phyloP scores from a whole-genome alignment of 192 early-diverging fungal genomes.

The Backusella morwellensis region DNA sequence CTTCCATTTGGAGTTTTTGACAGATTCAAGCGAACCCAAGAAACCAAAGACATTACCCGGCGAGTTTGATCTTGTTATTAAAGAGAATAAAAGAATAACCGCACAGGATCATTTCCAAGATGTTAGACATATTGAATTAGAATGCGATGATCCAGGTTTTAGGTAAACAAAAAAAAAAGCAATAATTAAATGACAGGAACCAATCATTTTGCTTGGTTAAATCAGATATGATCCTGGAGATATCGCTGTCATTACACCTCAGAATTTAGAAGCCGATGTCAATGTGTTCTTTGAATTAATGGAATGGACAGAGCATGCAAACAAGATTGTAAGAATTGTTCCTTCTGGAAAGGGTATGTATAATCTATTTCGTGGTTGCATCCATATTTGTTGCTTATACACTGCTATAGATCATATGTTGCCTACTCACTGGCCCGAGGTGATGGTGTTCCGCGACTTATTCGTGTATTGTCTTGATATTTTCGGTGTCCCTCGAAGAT shows the following conservation, averaged over 20 bases:
- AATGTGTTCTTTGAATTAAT: constrained; percentile 64
- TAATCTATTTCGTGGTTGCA: no score
- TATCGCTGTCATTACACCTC: constrained; percentile 72
- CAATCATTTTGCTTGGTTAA: background rate
- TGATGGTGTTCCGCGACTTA: constrained; percentile 74
- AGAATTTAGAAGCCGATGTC: constrained; percentile 71
- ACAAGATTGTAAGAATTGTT: constrained; percentile 55
- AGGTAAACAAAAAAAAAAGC: constrained; percentile 6
- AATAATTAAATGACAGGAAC: background rate
- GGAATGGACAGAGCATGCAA: constrained; percentile 66
- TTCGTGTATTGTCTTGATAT: constrained; percentile 79
- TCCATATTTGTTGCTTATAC: background rate
- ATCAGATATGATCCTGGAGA: constrained; percentile 76
- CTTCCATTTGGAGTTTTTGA: constrained; percentile 48
- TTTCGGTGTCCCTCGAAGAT: constrained; percentile 79
- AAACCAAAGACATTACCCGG: constrained; percentile 13
- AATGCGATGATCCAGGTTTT: constrained; percentile 28
- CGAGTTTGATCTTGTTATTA: constrained; percentile 38
- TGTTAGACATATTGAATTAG: constrained; percentile 80
- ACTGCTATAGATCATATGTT: constrained; percentile 39
- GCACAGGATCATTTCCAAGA: constrained; percentile 85
- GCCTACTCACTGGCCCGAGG: constrained; percentile 48
- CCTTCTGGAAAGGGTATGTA: constrained; percentile 12
- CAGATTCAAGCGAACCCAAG: constrained; percentile 3
- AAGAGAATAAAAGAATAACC: constrained; percentile 71